Percentiles rank a stretch among this genome's conserved stretches.
phyloP scores from a whole-genome alignment of 2,329 filamentous ascomycete species.

The Scedosporium apiospermum region DNA sequence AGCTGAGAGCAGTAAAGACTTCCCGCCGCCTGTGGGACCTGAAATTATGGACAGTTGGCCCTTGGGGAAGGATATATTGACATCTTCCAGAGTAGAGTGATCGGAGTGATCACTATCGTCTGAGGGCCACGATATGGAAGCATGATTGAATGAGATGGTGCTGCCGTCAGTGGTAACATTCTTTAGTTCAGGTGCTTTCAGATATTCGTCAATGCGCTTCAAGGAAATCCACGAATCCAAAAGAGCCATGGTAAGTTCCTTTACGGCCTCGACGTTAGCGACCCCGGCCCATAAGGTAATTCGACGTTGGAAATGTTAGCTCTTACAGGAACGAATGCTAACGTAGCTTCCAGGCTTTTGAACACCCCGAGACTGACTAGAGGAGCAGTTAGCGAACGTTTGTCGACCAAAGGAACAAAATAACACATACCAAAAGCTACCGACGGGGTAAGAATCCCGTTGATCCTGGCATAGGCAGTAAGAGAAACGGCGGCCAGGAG shows the following conservation, averaged over 20 bases:
- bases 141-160: background rate
- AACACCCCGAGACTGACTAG: background rate
- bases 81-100: background rate
- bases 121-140: background rate
- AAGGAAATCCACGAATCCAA: background rate
- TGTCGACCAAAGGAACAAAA: background rate
- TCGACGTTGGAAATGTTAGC: too few relatives aligned
- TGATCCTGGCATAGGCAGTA: background rate
- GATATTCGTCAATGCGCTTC: background rate
- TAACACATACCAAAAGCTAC: background rate
- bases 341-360: background rate
- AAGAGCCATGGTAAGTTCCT: too few relatives aligned
- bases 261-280: too few relatives aligned
- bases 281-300: too few relatives aligned
- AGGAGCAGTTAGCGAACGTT: background rate
- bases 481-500: background rate
- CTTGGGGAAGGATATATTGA: background rate
- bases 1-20: background rate
- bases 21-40: background rate
- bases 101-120: background rate
- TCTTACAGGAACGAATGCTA: too few relatives aligned
- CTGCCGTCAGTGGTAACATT: background rate
- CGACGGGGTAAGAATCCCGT: background rate
- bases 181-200: background rate
- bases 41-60: background rate